Percentiles rank a stretch among this genome's conserved stretches.
phyloP scores from a whole-genome alignment of 345 rosid species.

The Hirschfeldia incana region DNA sequence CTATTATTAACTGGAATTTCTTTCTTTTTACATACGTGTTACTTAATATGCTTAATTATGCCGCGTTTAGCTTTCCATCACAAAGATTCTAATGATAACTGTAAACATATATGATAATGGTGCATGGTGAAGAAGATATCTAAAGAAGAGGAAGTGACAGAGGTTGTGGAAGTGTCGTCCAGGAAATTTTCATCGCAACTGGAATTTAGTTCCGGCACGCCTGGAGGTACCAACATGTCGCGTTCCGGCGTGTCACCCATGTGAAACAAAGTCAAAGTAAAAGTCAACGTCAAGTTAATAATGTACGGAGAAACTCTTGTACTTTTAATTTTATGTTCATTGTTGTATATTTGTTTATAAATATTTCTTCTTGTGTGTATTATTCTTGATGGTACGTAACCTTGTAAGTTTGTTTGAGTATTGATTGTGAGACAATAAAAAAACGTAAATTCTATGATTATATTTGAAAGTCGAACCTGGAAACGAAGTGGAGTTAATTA shows the following conservation, averaged over 20 bases:
- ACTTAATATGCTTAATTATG: neutral
- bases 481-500: slow-evolving; percentile 21
- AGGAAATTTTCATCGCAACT: neutral
- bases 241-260: neutral
- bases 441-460: too few relatives aligned
- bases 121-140: slow-evolving; percentile 5
- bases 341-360: neutral
- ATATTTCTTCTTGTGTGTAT: neutral
- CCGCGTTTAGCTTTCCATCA: neutral
- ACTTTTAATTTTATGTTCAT: neutral
- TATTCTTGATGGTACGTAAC: neutral
- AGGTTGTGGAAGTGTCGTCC: slow-evolving; percentile 22
- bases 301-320: neutral
- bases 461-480: neutral
- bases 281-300: neutral
- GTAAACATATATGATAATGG: neutral
- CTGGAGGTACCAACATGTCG: slow-evolving; percentile 21
- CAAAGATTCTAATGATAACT: neutral
- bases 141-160: slow-evolving; percentile 7
- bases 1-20: neutral
- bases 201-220: slow-evolving; percentile 19
- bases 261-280: neutral
- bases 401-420: neutral
- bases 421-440: neutral
- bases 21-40: neutral